phyloP scores from a whole-genome alignment of 805 yeast genomes.

The Spathaspora girioi region DNA sequence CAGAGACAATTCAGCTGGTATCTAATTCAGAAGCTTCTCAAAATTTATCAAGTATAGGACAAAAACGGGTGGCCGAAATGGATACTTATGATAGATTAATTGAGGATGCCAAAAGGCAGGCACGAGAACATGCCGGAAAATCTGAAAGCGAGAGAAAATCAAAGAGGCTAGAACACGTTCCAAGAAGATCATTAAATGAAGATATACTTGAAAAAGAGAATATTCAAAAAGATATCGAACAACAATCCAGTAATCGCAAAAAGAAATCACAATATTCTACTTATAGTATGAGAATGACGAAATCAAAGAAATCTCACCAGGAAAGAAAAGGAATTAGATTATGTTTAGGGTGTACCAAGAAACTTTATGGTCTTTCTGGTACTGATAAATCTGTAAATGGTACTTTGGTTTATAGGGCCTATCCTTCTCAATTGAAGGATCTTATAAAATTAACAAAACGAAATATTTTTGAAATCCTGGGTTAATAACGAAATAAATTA shows the following conservation, averaged over 20 bases:
- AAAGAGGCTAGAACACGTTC: neutral
- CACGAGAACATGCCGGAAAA: constrained; percentile 5
- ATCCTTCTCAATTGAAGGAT: constrained; percentile 18
- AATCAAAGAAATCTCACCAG: constrained; percentile 7
- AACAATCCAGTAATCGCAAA: neutral
- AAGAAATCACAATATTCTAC: neutral
- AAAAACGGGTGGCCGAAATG: neutral
- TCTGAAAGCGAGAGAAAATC: neutral
- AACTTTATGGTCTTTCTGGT: neutral
- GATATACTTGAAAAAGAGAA: neutral
- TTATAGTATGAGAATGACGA: neutral
- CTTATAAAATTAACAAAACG: constrained; percentile 16
- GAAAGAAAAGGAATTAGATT: neutral
- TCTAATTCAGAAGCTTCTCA: constrained; percentile 7
- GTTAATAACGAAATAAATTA: neutral
- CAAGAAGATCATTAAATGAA: neutral
- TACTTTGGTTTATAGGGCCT: constrained; percentile 8
- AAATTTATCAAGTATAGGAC: neutral
- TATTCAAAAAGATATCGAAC: constrained; percentile 2
- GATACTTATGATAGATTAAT: constrained; percentile 11
- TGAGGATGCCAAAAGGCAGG: constrained; percentile 14
- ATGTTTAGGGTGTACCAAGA: constrained; percentile 1
- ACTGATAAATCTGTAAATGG: neutral
- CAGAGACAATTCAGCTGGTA: neutral
- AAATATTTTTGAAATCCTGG: constrained; percentile 7